Evolutionary conservation across 768 basidiomycete species (phyloP), one percentile per base, ranked within the genome.

Genomic region (Rhizopogon sp.): DNA sequence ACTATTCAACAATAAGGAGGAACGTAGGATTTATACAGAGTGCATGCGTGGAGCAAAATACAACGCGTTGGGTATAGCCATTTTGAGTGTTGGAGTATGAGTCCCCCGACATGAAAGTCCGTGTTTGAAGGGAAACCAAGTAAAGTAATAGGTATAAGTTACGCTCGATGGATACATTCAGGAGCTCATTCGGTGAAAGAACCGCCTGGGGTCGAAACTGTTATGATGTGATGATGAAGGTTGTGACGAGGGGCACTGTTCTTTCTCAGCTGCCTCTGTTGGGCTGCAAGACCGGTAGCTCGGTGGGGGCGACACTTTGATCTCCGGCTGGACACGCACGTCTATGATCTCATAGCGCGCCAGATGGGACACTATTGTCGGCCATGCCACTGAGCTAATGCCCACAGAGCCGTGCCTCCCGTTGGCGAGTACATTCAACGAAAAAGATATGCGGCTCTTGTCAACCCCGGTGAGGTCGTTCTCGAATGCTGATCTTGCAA

Each of bases 371-470:
- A 74, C 59, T 5, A 81, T 67, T 2, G 67, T 68, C 5, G 68
- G 56, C 83, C 83, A 85, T 37, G 75, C 83, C 37, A 66, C 74
- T 43, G 70, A 78, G 39, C 74, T 84, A 61, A 82, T 85, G 53
- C 74, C 74, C 39, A 79, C 79, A 25, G 62, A 67, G 45, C 72
- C 63, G 54, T 64, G 57, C 5, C 69, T 57, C 0, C 70, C 67
- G 9, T 70, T 66, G 29, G 73, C 62, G 2, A 68, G 59, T 4
- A 72, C 70, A 22, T 60, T 64, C 14, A 79, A 62, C 31, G 70
- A 72, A 58, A 85, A 79, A 5, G 72, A 67, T 5, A 85, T 75
- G 1, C 74, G 72, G 1, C 75, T 66, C 31, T 76, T 70, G 1
- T 72, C 60, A 6, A 77, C 56, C 6, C 63, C 54, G 6, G 59